Conservation (phyloP, 768 basidiomycete genomes). For the Trametes cinnabarina region DNA sequence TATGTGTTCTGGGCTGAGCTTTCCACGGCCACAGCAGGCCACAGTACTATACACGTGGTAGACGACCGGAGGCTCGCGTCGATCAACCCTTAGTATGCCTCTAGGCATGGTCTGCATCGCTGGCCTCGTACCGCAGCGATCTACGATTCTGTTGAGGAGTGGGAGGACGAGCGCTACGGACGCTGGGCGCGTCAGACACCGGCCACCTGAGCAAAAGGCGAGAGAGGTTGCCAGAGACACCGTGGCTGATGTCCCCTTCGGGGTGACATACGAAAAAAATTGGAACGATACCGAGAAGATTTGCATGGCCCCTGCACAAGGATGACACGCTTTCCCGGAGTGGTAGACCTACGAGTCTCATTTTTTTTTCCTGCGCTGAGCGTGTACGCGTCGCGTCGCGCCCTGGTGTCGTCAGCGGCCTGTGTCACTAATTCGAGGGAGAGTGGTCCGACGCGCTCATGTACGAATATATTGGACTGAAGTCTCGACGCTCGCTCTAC, state of each 20-base stretch:
- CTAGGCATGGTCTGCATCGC: too few relatives aligned
- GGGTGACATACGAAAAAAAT: constrained; percentile 97
- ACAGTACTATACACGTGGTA: too few relatives aligned
- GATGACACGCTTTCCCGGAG: constrained; percentile 99
- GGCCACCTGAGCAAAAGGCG: neutral
- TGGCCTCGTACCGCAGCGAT: too few relatives aligned
- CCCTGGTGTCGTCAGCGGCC: too few relatives aligned
- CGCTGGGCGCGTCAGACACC: neutral
- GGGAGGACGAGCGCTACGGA: too few relatives aligned
- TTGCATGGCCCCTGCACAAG: constrained; percentile 99
- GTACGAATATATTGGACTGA: too few relatives aligned
- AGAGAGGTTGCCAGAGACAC: neutral
- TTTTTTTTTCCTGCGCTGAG: constrained; percentile 34
- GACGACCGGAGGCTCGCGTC: too few relatives aligned
- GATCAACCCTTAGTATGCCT: too few relatives aligned
- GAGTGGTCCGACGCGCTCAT: neutral
- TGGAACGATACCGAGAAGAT: constrained; percentile 99
- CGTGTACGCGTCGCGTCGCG: neutral
- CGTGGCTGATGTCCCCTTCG: constrained; percentile 62
- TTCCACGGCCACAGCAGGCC: too few relatives aligned
- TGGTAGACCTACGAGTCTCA: constrained; percentile 58
- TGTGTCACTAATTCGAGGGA: too few relatives aligned
- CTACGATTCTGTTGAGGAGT: too few relatives aligned
- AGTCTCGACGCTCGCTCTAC: neutral
- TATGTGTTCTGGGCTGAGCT: too few relatives aligned